phyloP scores from a whole-genome alignment of 441 rosid genomes.

The Pelargonium myrrhifolium region DNA sequence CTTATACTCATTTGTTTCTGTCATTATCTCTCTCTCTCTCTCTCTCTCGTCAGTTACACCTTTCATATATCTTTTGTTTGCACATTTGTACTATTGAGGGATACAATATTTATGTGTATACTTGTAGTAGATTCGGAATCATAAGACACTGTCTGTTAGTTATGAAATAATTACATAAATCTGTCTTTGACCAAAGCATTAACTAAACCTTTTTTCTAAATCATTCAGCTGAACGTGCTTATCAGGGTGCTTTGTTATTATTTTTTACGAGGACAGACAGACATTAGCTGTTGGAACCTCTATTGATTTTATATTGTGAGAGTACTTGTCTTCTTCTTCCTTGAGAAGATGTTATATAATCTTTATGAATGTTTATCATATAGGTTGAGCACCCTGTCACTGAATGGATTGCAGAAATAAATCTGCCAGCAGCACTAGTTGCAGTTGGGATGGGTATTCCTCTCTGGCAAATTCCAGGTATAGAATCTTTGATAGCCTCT shows the following conservation, averaged over 20 bases:
- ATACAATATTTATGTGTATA: conserved; percentile 10
- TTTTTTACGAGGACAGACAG: conserved; percentile 6
- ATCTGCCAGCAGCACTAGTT: conserved; percentile 97
- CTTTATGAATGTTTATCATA: conserved; percentile 14
- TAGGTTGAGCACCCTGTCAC: conserved; percentile 99
- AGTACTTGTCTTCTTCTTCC: conserved; percentile 2
- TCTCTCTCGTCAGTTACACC: background rate
- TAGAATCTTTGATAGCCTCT: conserved; percentile 11
- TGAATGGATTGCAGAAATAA: conserved; percentile 99
- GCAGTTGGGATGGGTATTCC: conserved; percentile 99
- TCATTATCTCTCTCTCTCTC: background rate
- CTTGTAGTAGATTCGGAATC: conserved; percentile 8
- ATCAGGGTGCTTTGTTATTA: background rate
- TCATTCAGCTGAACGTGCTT: background rate
- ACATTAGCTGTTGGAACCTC: conserved; percentile 11
- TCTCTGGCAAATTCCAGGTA: conserved; percentile 97
- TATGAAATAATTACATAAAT: conserved; percentile 8
- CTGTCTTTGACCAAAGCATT: background rate
- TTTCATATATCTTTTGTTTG: background rate
- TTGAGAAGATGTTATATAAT: background rate
- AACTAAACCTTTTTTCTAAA: background rate
- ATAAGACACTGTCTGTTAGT: conserved; percentile 5
- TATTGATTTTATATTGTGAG: conserved; percentile 11
- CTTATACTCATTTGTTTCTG: background rate
- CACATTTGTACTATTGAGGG: conserved; percentile 9